These are phyloP conservation scores for Breynia disticha DNA, from an alignment of 441 rosid species.

Conservation along the genomic window DNA sequence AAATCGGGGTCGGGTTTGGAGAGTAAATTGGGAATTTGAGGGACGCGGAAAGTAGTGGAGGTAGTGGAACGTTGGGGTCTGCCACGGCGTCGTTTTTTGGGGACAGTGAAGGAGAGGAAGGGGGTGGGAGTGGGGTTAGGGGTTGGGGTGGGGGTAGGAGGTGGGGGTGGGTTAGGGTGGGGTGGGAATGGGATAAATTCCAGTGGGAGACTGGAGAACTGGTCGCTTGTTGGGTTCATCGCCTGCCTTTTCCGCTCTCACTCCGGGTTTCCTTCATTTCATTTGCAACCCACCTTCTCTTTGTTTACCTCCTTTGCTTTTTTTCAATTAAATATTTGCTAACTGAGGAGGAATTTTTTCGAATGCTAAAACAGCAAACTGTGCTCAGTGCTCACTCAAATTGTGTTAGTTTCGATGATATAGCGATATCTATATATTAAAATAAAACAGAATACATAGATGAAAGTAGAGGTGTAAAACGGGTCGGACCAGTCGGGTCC, in stretches of 20 bases:
- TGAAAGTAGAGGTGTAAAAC: too few relatives aligned
- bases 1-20: constrained; percentile 27
- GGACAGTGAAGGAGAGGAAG: constrained; percentile 57
- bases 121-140: constrained; percentile 19
- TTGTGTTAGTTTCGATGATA: too few relatives aligned
- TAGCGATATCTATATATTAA: too few relatives aligned
- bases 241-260: not conserved
- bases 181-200: constrained; percentile 42
- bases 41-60: constrained; percentile 30
- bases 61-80: constrained; percentile 50
- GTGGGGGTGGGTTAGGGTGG: constrained; percentile 21
- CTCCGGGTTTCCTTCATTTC: too few relatives aligned
- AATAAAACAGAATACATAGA: too few relatives aligned
- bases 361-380: too few relatives aligned
- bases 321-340: too few relatives aligned
- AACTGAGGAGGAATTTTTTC: too few relatives aligned
- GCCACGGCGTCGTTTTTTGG: constrained; percentile 83
- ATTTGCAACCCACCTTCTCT: too few relatives aligned
- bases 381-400: too few relatives aligned
- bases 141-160: constrained; percentile 18
- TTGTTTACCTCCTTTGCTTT: too few relatives aligned
- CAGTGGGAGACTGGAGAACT: constrained; percentile 39
- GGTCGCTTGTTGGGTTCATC: constrained; percentile 46
- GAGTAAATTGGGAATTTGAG: constrained; percentile 20
- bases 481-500: too few relatives aligned